Evolutionary conservation across 495 filamentous ascomycete genomes (phyloP).

Genomic region (Penicillium argentinense): DNA sequence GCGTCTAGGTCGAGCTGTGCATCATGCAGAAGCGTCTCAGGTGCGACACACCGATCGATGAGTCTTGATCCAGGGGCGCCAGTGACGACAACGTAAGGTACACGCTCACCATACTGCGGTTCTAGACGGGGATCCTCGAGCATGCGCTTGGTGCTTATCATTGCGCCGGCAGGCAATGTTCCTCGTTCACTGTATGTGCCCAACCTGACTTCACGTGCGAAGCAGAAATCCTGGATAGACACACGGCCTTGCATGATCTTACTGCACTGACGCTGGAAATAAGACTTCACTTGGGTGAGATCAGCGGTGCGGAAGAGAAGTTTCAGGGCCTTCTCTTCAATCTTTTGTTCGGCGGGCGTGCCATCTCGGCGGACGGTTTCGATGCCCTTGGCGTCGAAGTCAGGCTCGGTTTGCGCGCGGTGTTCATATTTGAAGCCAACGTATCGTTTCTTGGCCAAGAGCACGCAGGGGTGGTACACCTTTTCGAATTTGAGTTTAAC

Average conservation of each 20-base stretch:
- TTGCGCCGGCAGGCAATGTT: conserved; percentile 78
- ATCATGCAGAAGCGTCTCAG: conserved; percentile 76
- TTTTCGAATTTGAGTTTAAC: conserved; percentile 98
- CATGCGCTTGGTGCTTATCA: conserved; percentile 85
- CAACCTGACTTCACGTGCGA: conserved; percentile 86
- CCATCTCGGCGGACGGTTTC: conserved; percentile 95
- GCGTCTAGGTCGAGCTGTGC: conserved; percentile 83
- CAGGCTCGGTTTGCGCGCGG: conserved; percentile 72
- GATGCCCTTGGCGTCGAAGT: conserved; percentile 97
- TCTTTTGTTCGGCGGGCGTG: conserved; percentile 93
- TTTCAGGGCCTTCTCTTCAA: conserved; percentile 91
- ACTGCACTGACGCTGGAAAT: conserved; percentile 85
- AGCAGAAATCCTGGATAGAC: conserved; percentile 94
- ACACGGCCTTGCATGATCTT: conserved; percentile 91
- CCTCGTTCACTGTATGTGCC: conserved; percentile 84
- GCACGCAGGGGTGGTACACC: conserved; percentile 90
- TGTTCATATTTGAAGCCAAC: conserved; percentile 97
- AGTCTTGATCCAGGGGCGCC: conserved; percentile 84
- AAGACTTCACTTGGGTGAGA: conserved; percentile 83
- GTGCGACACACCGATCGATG: conserved; percentile 86
- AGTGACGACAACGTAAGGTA: conserved; percentile 89
- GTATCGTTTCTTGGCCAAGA: conserved; percentile 96
- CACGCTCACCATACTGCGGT: conserved; percentile 92
- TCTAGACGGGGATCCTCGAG: conserved; percentile 79
- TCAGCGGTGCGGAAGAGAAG: conserved; percentile 88